phyloP scores from a whole-genome alignment of 768 basidiomycete species.

The Serendipita sp. region DNA sequence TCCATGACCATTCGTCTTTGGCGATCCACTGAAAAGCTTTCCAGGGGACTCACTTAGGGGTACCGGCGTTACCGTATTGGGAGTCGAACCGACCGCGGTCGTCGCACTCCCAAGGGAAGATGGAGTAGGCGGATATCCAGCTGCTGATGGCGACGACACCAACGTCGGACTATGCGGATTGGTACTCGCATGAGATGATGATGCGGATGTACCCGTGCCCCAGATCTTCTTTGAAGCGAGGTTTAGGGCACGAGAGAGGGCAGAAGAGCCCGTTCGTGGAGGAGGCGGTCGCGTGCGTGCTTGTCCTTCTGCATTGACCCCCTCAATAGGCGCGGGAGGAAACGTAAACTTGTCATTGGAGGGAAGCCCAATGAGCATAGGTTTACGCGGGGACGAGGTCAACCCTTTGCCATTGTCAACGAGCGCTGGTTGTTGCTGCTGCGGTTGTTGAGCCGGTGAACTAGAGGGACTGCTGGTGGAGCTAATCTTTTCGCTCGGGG shows the following conservation, averaged over 20 bases:
- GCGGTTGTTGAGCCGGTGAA: slow-evolving; percentile 5
- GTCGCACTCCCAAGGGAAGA: neutral
- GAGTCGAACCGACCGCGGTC: neutral
- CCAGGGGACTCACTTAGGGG: neutral
- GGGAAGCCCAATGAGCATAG: neutral
- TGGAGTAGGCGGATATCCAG: slow-evolving; percentile 11
- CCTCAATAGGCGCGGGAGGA: slow-evolving; percentile 7
- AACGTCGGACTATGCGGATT: slow-evolving; percentile 30
- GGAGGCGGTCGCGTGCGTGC: neutral
- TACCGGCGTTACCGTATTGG: neutral
- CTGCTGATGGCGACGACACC: slow-evolving; percentile 24
- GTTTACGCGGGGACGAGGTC: neutral
- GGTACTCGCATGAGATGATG: slow-evolving; percentile 33
- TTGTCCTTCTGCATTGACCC: too few relatives aligned
- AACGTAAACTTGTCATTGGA: slow-evolving; percentile 7
- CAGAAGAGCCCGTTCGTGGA: slow-evolving; percentile 34
- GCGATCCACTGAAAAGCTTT: neutral
- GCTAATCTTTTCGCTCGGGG: slow-evolving; percentile 29
- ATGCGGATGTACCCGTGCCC: slow-evolving; percentile 23
- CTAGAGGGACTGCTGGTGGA: slow-evolving; percentile 16
- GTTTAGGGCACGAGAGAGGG: slow-evolving; percentile 61
- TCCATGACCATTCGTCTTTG: slow-evolving; percentile 12
- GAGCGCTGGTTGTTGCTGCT: neutral
- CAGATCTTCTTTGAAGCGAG: slow-evolving; percentile 72
- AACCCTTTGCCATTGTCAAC: neutral